Conservation (phyloP, 2,329 filamentous ascomycete species). For the Phaeophleospora eucalypticola region DNA sequence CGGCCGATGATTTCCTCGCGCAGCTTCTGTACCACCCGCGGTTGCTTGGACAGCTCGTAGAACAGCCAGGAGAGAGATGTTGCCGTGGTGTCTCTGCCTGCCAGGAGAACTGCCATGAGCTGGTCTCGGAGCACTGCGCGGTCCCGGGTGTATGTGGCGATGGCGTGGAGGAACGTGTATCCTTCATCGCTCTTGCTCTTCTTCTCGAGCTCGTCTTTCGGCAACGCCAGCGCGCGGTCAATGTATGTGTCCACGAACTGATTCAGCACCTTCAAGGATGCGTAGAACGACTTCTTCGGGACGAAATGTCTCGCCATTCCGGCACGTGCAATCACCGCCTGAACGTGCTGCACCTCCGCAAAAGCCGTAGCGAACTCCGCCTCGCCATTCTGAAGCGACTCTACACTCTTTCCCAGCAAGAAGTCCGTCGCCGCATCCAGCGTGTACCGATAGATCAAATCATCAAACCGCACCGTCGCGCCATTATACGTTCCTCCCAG, state of each 20-base stretch:
- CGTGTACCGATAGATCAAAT: conserved; percentile 79
- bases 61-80: conserved; percentile 74
- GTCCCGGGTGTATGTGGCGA: conserved; percentile 72
- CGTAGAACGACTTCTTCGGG: conserved; percentile 61
- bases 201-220: conserved; percentile 65
- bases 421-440: conserved; percentile 86
- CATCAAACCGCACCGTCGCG: conserved; percentile 64
- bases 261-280: conserved; percentile 65
- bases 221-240: conserved; percentile 65
- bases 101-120: conserved; percentile 74
- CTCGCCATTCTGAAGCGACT: conserved; percentile 53
- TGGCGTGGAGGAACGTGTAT: conserved; percentile 83
- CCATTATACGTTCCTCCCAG: conserved; percentile 42
- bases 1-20: conserved; percentile 66
- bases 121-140: conserved; percentile 73
- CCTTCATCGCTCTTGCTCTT: conserved; percentile 67
- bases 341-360: conserved; percentile 70
- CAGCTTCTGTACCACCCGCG: conserved; percentile 62
- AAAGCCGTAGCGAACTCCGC: conserved; percentile 78
- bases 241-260: conserved; percentile 75
- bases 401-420: conserved; percentile 71
- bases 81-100: conserved; percentile 84
- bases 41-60: conserved; percentile 74
- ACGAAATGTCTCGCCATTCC: conserved; percentile 61
- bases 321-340: conserved; percentile 62